Conservation (phyloP, 1,284 basidiomycete species). For the Coniferiporia weirii region DNA sequence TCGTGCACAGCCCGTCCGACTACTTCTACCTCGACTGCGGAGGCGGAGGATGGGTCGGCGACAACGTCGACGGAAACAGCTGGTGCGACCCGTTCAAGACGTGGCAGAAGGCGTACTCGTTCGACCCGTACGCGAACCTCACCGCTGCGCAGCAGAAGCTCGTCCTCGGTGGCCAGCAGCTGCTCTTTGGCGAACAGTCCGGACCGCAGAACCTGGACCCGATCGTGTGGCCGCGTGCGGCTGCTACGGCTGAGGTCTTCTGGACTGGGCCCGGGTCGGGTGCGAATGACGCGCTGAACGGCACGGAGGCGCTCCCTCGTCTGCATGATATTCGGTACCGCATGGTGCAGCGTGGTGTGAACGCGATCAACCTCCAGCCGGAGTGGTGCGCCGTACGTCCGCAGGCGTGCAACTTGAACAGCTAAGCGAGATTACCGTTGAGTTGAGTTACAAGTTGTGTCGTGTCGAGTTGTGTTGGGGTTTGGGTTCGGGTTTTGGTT, state of each 20-base stretch:
- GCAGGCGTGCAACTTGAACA: background rate
- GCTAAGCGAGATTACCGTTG: background rate
- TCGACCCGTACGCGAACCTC: slow-evolving; percentile 63
- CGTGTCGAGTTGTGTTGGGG: background rate
- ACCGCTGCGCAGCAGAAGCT: slow-evolving; percentile 43
- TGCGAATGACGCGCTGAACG: slow-evolving; percentile 33
- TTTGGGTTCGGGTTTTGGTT: background rate
- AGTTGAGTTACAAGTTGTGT: background rate
- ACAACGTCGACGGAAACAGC: slow-evolving; percentile 38
- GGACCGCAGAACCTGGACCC: slow-evolving; percentile 65
- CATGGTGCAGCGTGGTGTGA: slow-evolving; percentile 62
- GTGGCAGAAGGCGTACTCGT: slow-evolving; percentile 73
- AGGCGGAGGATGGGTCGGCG: slow-evolving; percentile 74
- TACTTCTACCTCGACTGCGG: slow-evolving; percentile 85
- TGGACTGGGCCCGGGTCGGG: slow-evolving; percentile 59
- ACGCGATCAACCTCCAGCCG: slow-evolving; percentile 70
- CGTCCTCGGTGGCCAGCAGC: slow-evolving; percentile 68
- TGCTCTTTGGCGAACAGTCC: slow-evolving; percentile 79
- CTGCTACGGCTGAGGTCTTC: slow-evolving; percentile 75
- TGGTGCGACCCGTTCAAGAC: slow-evolving; percentile 78
- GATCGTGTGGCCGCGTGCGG: slow-evolving; percentile 76
- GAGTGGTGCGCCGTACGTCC: slow-evolving; percentile 79
- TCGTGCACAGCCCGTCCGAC: slow-evolving; percentile 66
- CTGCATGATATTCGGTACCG: slow-evolving; percentile 74
- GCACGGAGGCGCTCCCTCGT: slow-evolving; percentile 61